phyloP scores from a whole-genome alignment of 352 stramenopile genomes.

The Globisporangium paddicum region DNA sequence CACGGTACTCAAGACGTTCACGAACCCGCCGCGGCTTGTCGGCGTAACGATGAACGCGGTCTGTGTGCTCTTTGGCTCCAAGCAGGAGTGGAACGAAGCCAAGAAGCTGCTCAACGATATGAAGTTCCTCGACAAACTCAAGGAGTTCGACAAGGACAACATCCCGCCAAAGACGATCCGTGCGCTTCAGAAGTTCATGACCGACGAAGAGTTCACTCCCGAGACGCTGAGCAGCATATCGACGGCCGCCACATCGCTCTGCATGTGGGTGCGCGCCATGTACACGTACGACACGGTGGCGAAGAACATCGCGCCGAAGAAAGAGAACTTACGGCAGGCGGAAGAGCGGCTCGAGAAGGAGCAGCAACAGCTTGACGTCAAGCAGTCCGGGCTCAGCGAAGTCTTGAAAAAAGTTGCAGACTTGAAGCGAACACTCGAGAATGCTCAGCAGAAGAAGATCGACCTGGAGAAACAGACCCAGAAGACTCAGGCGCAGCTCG shows the following conservation, averaged over 20 bases:
- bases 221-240: constrained; percentile 89
- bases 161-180: constrained; percentile 85
- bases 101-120: constrained; percentile 91
- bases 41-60: constrained; percentile 92
- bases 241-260: constrained; percentile 88
- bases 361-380: constrained; percentile 82
- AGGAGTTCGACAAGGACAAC: constrained; percentile 88
- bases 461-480: constrained; percentile 88
- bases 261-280: constrained; percentile 94
- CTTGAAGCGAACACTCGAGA: constrained; percentile 83
- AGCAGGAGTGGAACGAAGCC: constrained; percentile 90
- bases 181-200: constrained; percentile 89
- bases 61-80: constrained; percentile 83
- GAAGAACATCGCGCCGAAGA: constrained; percentile 93
- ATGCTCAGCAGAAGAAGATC: constrained; percentile 90
- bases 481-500: constrained; percentile 85
- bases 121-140: constrained; percentile 89
- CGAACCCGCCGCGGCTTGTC: constrained; percentile 85
- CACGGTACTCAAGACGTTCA: constrained; percentile 91
- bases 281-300: constrained; percentile 93
- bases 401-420: constrained; percentile 84
- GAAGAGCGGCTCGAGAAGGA: constrained; percentile 86
- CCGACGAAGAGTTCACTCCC: constrained; percentile 88
- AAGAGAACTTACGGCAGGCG: constrained; percentile 84
- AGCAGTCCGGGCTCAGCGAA: constrained; percentile 80